Evolutionary conservation across 768 basidiomycete genomes (phyloP).

Genomic region (Polyporus arcularius): DNA sequence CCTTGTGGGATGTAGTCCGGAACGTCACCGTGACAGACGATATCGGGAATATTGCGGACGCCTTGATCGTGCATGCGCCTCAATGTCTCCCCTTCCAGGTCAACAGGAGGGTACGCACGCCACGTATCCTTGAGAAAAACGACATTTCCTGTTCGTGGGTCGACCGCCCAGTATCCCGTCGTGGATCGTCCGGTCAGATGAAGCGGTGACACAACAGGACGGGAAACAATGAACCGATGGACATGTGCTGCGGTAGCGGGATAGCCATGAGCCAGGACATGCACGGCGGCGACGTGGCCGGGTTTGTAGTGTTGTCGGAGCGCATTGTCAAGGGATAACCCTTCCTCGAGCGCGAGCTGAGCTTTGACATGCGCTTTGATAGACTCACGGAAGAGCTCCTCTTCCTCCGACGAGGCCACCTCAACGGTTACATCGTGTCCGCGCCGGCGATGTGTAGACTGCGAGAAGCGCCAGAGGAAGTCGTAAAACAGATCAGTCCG

Average conservation of each 20-base stretch:
- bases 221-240: slow-evolving; percentile 1
- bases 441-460: slow-evolving; percentile 13
- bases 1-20: not conserved
- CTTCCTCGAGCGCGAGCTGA: too few relatives aligned
- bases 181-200: slow-evolving; percentile 3
- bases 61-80: not conserved
- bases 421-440: slow-evolving; percentile 24
- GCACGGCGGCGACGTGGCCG: not conserved
- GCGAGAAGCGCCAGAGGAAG: slow-evolving; percentile 22
- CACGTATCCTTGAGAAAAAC: slow-evolving; percentile 16
- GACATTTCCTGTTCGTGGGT: not conserved
- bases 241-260: not conserved
- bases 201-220: not conserved
- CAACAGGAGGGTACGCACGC: not conserved
- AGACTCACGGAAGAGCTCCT: not conserved
- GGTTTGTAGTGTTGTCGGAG: slow-evolving; percentile 3
- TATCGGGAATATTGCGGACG: slow-evolving; percentile 2
- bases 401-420: not conserved
- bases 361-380: too few relatives aligned
- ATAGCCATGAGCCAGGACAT: not conserved
- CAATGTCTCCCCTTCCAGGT: not conserved
- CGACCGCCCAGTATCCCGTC: slow-evolving; percentile 11
- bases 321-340: not conserved
- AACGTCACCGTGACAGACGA: slow-evolving; percentile 6
- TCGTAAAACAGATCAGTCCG: slow-evolving; percentile 24